phyloP scores from a whole-genome alignment of 208 protist genomes.

The Porcisia deanei region DNA sequence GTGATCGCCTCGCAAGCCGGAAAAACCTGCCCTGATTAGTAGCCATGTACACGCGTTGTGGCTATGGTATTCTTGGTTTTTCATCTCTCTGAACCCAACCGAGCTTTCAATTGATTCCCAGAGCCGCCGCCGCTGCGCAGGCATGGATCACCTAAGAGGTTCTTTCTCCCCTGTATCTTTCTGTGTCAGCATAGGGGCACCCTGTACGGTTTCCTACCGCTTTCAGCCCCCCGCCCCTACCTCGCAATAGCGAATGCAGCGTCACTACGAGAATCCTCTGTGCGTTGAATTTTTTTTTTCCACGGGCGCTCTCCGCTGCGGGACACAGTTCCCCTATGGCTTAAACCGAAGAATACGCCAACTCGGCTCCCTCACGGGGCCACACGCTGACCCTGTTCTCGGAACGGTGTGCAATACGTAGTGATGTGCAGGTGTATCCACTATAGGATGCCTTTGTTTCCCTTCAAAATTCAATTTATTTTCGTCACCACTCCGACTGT shows the following conservation, averaged over 20 bases:
- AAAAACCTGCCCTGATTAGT: not conserved
- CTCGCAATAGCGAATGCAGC: not conserved
- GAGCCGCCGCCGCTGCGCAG: not conserved
- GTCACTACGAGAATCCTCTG: not conserved
- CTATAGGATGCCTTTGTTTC: too few species aligned
- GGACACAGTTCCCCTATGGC: too few species aligned
- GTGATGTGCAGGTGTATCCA: too few species aligned
- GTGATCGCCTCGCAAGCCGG: slow-evolving; percentile 23
- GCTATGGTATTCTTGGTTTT: not conserved
- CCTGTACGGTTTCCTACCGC: not conserved
- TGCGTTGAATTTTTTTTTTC: not conserved
- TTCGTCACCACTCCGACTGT: too few species aligned
- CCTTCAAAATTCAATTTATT: too few species aligned
- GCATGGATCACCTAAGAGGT: not conserved
- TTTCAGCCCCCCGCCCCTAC: not conserved
- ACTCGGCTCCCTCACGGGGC: too few species aligned
- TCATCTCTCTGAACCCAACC: not conserved
- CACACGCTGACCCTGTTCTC: too few species aligned
- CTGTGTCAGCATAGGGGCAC: not conserved
- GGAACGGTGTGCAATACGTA: too few species aligned
- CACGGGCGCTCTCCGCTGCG: too few species aligned
- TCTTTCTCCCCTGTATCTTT: too few species aligned
- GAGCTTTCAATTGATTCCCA: not conserved
- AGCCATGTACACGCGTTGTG: not conserved
- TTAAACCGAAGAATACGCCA: too few species aligned